Base-by-base conservation (phyloP, 805 yeast species). In the Komagataella ulmi region DNA sequence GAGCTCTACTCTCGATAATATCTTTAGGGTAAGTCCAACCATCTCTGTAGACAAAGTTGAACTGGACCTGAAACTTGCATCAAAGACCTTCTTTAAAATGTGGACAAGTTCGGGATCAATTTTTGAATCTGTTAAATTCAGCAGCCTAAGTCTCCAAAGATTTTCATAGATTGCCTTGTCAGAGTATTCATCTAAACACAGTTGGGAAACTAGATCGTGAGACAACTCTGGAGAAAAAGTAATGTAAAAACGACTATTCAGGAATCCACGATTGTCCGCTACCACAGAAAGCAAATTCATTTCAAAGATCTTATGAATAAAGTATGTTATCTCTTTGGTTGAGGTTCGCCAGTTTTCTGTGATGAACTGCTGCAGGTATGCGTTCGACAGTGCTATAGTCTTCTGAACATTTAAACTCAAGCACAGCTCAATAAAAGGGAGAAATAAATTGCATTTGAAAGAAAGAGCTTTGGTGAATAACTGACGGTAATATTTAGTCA, bases 331-430 rank as follows among this genome's bases (percentile, higher is more conserved):
- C 54, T 67, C 61, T 57, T 68, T 65, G 7, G 63, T 58, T 40
- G 64, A 54, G 2, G 53, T 14, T n/a, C 61, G 52, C 79, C 79
- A 75, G 44, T 69, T 57, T 24, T 61, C 62, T 45, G 74, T 66
- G 24, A 83, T 63, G 51, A 66, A 81, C 5, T 71, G 71, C 51
- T 78, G 80, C 17, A 83, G 61, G 53, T 67, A 74, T 24, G 68
- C 70, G 3, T 61, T 58, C 1, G 80, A 77, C 52, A 73, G 74
- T 21, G 72, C 67, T 30, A 74, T 36, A 3, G 79, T 61, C 57
- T 75, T 79, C 12, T 75, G 77, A 44, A 60, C 62, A 3, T 76
- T 58, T 7, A 76, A 55, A 5, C 66, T 71, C 24, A 72, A 59
- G 2, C 76, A 63, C 8, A 76, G 61, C 45, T 77, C 78, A 17